Conservation (phyloP, 1,139 yeast species). For the Hyphopichia buzzinii region DNA sequence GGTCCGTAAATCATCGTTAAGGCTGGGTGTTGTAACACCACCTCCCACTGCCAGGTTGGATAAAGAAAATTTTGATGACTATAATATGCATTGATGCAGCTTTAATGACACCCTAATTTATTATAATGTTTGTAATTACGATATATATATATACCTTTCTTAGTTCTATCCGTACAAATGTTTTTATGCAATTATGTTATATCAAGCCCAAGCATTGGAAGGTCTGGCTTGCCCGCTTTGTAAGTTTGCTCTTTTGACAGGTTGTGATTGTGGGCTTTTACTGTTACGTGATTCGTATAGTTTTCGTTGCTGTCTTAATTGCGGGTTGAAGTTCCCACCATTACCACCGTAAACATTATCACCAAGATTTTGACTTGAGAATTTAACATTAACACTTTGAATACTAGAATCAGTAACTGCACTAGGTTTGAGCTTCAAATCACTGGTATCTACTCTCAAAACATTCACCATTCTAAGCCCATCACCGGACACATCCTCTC, state of each 20-base stretch:
- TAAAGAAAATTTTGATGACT: constrained; percentile 4
- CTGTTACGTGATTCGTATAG: constrained; percentile 13
- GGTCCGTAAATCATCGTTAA: constrained; percentile 1
- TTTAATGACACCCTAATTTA: no score
- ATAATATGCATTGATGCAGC: no score
- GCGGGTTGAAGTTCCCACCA: constrained; percentile 29
- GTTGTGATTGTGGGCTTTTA: constrained; percentile 13
- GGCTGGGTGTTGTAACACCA: constrained; percentile 4
- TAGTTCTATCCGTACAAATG: not conserved
- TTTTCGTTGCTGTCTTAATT: constrained; percentile 27
- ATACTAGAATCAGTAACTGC: constrained; percentile 17
- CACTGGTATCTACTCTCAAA: constrained; percentile 25
- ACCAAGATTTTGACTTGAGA: constrained; percentile 1
- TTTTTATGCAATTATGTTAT: not conserved
- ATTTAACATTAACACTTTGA: not conserved
- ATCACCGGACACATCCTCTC: constrained; percentile 19
- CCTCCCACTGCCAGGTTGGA: constrained; percentile 3
- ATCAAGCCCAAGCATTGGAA: constrained; percentile 18
- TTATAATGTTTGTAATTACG: not conserved
- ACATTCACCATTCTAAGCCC: constrained; percentile 19
- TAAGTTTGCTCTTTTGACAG: constrained; percentile 27
- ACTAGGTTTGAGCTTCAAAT: constrained; percentile 28
- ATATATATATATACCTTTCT: not conserved
- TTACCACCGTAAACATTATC: constrained; percentile 13
- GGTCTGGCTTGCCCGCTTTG: constrained; percentile 25